These are phyloP conservation scores for Suillus variegatus DNA, from an alignment of 768 basidiomycete species.

Conservation along the genomic window DNA sequence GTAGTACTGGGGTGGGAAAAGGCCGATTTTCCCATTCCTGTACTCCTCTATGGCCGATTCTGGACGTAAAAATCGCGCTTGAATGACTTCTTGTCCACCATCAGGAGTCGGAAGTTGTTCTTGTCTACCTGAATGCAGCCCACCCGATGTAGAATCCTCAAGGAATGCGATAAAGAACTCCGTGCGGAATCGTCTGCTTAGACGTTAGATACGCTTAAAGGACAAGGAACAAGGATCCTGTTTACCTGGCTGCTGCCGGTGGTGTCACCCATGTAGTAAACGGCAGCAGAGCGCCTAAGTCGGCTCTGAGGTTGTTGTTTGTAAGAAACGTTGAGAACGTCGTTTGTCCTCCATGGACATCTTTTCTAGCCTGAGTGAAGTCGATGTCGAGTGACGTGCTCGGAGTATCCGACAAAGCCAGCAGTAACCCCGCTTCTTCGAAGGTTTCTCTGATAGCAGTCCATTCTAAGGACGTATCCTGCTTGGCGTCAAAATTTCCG, in stretches of 20 bases:
- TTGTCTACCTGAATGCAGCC: slow-evolving; percentile 54
- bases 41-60: slow-evolving; percentile 53
- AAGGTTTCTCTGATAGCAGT: slow-evolving; percentile 79
- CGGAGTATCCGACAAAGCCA: slow-evolving; percentile 44
- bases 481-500: slow-evolving; percentile 62
- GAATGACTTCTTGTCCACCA: slow-evolving; percentile 68
- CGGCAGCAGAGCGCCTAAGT: slow-evolving; percentile 52
- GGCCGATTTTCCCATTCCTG: slow-evolving; percentile 47
- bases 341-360: slow-evolving; percentile 53
- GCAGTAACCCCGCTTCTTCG: slow-evolving; percentile 69
- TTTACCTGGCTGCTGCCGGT: slow-evolving; percentile 49
- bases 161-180: slow-evolving; percentile 72
- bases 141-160: slow-evolving; percentile 40
- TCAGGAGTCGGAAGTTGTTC: slow-evolving; percentile 67
- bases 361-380: slow-evolving; percentile 55
- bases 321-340: slow-evolving; percentile 56
- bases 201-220: slow-evolving; percentile 5
- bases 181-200: slow-evolving; percentile 66
- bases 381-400: slow-evolving; percentile 31
- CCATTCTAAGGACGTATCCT: slow-evolving; percentile 56
- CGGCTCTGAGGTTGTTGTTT: slow-evolving; percentile 43
- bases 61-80: slow-evolving; percentile 66
- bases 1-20: slow-evolving; percentile 80
- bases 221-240: neutral
- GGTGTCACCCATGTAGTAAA: slow-evolving; percentile 81